Percentiles rank a stretch among this genome's conserved stretches.
Conservation (phyloP, 768 basidiomycete genomes). For the Hericium coralloides region DNA sequence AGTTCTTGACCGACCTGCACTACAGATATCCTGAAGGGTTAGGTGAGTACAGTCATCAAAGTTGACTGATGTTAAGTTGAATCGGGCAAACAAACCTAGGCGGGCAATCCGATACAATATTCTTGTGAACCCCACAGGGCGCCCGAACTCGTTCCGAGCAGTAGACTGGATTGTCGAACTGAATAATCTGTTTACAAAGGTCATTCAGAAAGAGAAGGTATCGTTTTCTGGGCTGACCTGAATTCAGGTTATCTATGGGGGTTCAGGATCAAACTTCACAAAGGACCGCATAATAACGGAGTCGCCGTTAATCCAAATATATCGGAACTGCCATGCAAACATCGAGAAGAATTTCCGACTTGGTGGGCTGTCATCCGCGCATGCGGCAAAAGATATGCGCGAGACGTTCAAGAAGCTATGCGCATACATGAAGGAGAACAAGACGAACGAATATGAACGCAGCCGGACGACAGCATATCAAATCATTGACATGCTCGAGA, state of each 20-base stretch:
- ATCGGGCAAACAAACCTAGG: background rate
- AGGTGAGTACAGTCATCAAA: background rate
- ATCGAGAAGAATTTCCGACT: background rate
- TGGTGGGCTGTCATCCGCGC: background rate
- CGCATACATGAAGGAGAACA: background rate
- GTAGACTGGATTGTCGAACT: constrained; percentile 35
- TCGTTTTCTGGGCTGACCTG: background rate
- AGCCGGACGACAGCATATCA: background rate
- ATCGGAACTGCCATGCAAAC: background rate
- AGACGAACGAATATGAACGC: background rate
- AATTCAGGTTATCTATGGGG: background rate
- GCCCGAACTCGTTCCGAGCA: constrained; percentile 19
- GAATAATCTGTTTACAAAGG: constrained; percentile 37
- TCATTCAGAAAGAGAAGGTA: constrained; percentile 2
- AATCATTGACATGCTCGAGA: background rate
- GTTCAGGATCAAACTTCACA: background rate
- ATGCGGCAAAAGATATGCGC: background rate
- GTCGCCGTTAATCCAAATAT: background rate
- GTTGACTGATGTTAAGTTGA: background rate
- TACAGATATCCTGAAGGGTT: constrained; percentile 14
- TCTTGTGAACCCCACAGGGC: constrained; percentile 28
- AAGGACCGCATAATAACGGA: background rate
- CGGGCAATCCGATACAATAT: constrained; percentile 16
- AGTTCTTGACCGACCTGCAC: constrained; percentile 16
- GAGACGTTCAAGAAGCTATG: background rate